Base-by-base conservation (phyloP, 768 basidiomycete genomes). In the Pholiota microspora region DNA sequence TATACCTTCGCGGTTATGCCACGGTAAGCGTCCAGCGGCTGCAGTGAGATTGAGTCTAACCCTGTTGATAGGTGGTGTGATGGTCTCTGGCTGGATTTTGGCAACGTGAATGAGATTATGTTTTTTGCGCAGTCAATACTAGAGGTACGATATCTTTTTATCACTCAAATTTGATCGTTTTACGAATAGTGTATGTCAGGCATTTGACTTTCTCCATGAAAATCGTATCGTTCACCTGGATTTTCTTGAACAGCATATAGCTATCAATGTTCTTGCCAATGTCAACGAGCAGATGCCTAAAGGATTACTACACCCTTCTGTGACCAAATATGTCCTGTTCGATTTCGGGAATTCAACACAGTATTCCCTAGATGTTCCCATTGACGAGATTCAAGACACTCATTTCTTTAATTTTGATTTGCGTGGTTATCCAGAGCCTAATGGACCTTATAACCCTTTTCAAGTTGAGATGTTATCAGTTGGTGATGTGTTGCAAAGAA, bases 1-100 rank as follows among this genome's bases (percentile, higher is more conserved):
- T 48, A 55, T 18, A 48, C 38, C 12, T 62, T 62, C 16, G 54
- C 45, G 10, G 56, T 62, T 28, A 49, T 60, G 51, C 61, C 61
- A 3, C 46, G 61, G 61, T 59, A 12, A n/a, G 21, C 36, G 7
- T 38, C 18, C 15, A n/a, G n/a, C n/a, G n/a, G n/a, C n/a, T n/a
- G n/a, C 18, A n/a, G 10, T 4, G 3, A 3, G 36, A 38, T 16
- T 7, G 15, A 38, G 2, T 38, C 3, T 2, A 27, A 7, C 23
- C 2, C 10, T 2, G 18, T 29, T n/a, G 8, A 31, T 25, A 58
- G 56, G 36, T 62, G 57, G 58, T 27, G 44, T 44, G 5, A n/a
- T 10, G 40, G 49, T 10, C 44, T 53, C 15, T 23, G 16, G 13
- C 34, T 45, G 21, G 40, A 45, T n/a, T 58, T 49, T 25, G 32